A percentile compares a stretch with the other conserved stretches of the same genome.
Evolutionary conservation across 2,329 filamentous ascomycete genomes (phyloP).

Genomic region (Exophiala calicioides): DNA sequence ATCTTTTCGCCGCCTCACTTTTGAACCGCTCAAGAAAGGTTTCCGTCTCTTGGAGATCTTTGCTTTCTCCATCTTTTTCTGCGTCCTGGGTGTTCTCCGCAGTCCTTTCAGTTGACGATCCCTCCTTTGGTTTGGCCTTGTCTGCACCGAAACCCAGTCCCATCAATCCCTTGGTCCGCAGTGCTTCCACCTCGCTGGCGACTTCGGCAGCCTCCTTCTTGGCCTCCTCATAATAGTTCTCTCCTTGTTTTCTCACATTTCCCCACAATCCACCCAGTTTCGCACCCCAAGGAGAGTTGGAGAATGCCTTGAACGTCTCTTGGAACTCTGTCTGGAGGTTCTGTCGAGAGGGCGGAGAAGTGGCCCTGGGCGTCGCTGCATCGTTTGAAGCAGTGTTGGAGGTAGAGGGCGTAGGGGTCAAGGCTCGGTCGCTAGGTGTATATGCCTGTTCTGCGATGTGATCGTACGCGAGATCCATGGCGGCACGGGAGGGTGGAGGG

Average conservation of each 20-base stretch:
- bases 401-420: constrained; percentile 35
- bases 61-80: constrained; percentile 34
- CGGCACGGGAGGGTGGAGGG: neutral
- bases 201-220: constrained; percentile 86
- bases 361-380: constrained; percentile 29
- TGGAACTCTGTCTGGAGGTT: constrained; percentile 85
- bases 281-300: constrained; percentile 86
- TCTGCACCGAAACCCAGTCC: constrained; percentile 26
- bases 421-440: constrained; percentile 52
- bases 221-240: constrained; percentile 81
- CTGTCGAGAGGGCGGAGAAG: constrained; percentile 38
- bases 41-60: constrained; percentile 50
- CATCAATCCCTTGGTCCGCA: constrained; percentile 56
- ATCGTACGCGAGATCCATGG: constrained; percentile 96
- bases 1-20: constrained; percentile 73
- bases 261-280: constrained; percentile 85
- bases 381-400: constrained; percentile 37
- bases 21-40: constrained; percentile 75
- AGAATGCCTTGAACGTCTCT: constrained; percentile 93
- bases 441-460: constrained; percentile 86
- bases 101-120: constrained; percentile 33
- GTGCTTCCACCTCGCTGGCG: constrained; percentile 72
- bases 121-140: constrained; percentile 34
- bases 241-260: constrained; percentile 91
- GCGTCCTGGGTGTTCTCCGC: constrained; percentile 28